Base-by-base conservation (phyloP, 805 yeast species). In the Sugiyamaella smithiae region DNA sequence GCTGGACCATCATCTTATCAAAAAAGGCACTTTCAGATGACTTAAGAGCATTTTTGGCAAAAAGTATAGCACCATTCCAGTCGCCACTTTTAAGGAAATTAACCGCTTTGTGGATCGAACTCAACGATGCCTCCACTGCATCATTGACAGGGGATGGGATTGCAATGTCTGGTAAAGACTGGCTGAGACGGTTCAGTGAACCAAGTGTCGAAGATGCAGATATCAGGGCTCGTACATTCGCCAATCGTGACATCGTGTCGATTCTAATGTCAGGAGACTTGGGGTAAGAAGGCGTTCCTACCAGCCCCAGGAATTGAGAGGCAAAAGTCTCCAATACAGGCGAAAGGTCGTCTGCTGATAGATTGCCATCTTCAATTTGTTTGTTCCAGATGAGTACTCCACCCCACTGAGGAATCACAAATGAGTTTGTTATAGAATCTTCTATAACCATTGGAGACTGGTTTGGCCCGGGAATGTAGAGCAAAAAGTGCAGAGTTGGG, bases 1-100 rank as follows among this genome's bases (percentile, higher is more conserved):
- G 97, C 60, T 88, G 95, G 24, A 93, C 88, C 97, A 93, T 91
- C 64, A 85, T 90, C 58, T 87, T 86, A 57, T 91, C 95, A 65
- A 91, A 91, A 60, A 91, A 91, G 0, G 98, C 97, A 40, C 72
- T 72, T 52, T 78, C 81, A 0, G 97, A 85, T 40, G 74, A 67
- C 11, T 68, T 60, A 37, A 82, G 71, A 0, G 95, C 87, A n/a
- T 63, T 57, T 11, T 83, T 75, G 1, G 81, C 72, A 12, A 46
- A 40, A 5, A 56, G 37, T 12, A 78, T 72, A 1, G 75, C 73
- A 20, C 56, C 50, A 40, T 65, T 63, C 63, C 73, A 76, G 14
- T 71, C 57, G 22, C 68, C 66, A 7, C 47, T 42, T 1, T 57
- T 56, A 4, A 71, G 58, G 6, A 65, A 55, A 1, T 45, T 49